These are phyloP conservation scores for Umbelopsis sp. DNA, from an alignment of 192 early-diverging fungal genomes.

Conservation along the genomic window DNA sequence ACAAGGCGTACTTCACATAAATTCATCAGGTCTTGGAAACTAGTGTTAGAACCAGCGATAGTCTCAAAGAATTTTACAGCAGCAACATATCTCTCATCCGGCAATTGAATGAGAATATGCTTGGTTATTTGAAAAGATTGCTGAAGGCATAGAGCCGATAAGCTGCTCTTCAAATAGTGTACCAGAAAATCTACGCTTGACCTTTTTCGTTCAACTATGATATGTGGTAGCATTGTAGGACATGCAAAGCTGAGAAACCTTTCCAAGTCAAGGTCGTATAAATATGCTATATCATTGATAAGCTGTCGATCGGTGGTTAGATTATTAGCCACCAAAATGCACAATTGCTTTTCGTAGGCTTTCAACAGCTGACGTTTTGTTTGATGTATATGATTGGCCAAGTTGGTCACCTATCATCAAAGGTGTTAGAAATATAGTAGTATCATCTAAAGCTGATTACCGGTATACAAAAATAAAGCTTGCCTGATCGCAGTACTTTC, in stretches of 20 bases:
- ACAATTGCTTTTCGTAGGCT: neutral
- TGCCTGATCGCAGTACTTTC: conserved; percentile 8
- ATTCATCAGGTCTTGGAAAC: neutral
- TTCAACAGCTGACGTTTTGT: neutral
- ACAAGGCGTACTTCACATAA: conserved; percentile 15
- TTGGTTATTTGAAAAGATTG: conserved; percentile 1
- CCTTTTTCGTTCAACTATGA: conserved; percentile 4
- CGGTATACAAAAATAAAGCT: neutral
- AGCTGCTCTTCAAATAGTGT: neutral
- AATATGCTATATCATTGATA: conserved; percentile 1
- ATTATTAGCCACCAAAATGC: neutral
- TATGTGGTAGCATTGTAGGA: neutral
- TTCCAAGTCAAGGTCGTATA: conserved; percentile 9
- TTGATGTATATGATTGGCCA: neutral
- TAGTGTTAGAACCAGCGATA: neutral
- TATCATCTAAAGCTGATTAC: neutral
- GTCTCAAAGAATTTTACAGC: neutral
- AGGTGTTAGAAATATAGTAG: neutral
- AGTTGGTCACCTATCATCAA: neutral
- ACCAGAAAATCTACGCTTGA: neutral
- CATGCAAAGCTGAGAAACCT: neutral
- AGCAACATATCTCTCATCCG: conserved; percentile 1
- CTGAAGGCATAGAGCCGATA: conserved; percentile 5
- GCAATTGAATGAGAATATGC: neutral
- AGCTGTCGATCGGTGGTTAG: neutral